Evolutionary conservation across 768 basidiomycete genomes (phyloP).

Genomic region (Hypsizygus marmoreus): DNA sequence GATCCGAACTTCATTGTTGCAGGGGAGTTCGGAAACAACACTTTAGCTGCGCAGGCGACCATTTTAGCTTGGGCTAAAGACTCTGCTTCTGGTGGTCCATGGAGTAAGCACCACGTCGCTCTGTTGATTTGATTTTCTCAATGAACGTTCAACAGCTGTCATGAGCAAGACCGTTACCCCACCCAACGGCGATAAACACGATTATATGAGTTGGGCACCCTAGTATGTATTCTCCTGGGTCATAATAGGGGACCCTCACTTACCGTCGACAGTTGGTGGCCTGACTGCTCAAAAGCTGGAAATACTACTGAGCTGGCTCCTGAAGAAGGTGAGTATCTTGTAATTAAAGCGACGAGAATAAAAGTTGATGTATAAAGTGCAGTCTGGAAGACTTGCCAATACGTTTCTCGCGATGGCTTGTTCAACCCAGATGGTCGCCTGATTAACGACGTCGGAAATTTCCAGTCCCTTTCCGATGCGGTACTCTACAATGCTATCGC

Average conservation of each 20-base stretch:
- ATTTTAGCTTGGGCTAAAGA: slow-evolving; percentile 49
- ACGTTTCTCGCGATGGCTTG: slow-evolving; percentile 55
- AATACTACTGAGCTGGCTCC: slow-evolving; percentile 59
- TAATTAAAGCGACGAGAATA: neutral
- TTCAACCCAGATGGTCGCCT: slow-evolving; percentile 66
- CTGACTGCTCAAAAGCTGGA: slow-evolving; percentile 57
- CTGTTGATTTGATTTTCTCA: neutral
- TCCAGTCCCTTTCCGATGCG: slow-evolving; percentile 57
- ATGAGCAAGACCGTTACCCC: slow-evolving; percentile 47
- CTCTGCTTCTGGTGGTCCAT: slow-evolving; percentile 48
- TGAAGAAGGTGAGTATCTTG: slow-evolving; percentile 43
- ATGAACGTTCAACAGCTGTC: slow-evolving; percentile 43
- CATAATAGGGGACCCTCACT: neutral
- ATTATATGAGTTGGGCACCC: slow-evolving; percentile 73
- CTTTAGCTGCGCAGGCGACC: slow-evolving; percentile 45
- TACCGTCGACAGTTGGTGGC: slow-evolving; percentile 52
- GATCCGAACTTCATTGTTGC: slow-evolving; percentile 50
- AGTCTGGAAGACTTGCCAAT: slow-evolving; percentile 65
- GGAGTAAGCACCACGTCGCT: slow-evolving; percentile 43
- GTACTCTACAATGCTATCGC: slow-evolving; percentile 64
- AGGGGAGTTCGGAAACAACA: slow-evolving; percentile 41
- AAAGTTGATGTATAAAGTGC: neutral
- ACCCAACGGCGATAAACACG: slow-evolving; percentile 56
- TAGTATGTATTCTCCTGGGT: slow-evolving; percentile 45
- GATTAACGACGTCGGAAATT: slow-evolving; percentile 56